These are phyloP conservation scores for Alternaria arbusti DNA, from an alignment of 2,329 filamentous ascomycete species.

Conservation along the genomic window DNA sequence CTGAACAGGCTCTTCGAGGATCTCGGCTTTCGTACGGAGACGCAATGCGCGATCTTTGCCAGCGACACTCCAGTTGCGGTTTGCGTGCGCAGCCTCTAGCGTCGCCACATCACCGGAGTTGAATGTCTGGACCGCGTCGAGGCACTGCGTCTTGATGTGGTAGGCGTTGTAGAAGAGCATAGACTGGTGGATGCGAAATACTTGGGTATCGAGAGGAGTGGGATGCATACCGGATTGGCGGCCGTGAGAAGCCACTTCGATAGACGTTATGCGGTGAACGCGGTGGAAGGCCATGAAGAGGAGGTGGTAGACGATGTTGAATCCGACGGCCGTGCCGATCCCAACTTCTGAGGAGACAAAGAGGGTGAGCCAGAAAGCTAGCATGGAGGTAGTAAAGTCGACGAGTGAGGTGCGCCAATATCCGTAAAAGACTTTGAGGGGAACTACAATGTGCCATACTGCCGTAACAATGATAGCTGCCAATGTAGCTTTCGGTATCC, in stretches of 20 bases:
- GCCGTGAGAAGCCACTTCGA: slow-evolving; percentile 18
- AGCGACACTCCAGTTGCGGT: slow-evolving; percentile 63
- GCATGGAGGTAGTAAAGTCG: slow-evolving; percentile 68
- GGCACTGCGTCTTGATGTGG: slow-evolving; percentile 56
- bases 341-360: slow-evolving; percentile 67
- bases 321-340: slow-evolving; percentile 63
- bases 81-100: slow-evolving; percentile 43
- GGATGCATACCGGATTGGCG: slow-evolving; percentile 5
- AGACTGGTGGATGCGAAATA: slow-evolving; percentile 64
- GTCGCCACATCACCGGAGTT: slow-evolving; percentile 52
- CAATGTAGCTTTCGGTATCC: slow-evolving; percentile 71
- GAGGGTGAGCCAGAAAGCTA: slow-evolving; percentile 69
- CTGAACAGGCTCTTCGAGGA: slow-evolving; percentile 44
- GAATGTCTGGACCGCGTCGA: slow-evolving; percentile 59
- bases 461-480: slow-evolving; percentile 72
- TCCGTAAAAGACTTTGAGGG: slow-evolving; percentile 64
- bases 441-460: slow-evolving; percentile 66
- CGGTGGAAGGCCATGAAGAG: slow-evolving; percentile 64
- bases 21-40: slow-evolving; percentile 52
- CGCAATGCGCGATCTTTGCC: slow-evolving; percentile 56
- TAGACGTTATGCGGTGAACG: slow-evolving; percentile 31
- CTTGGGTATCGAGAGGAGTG: slow-evolving; percentile 58
- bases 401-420: slow-evolving; percentile 70
- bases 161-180: slow-evolving; percentile 69
- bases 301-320: slow-evolving; percentile 59